phyloP scores from a whole-genome alignment of 495 filamentous ascomycete genomes.

The Neurospora pannonica region DNA sequence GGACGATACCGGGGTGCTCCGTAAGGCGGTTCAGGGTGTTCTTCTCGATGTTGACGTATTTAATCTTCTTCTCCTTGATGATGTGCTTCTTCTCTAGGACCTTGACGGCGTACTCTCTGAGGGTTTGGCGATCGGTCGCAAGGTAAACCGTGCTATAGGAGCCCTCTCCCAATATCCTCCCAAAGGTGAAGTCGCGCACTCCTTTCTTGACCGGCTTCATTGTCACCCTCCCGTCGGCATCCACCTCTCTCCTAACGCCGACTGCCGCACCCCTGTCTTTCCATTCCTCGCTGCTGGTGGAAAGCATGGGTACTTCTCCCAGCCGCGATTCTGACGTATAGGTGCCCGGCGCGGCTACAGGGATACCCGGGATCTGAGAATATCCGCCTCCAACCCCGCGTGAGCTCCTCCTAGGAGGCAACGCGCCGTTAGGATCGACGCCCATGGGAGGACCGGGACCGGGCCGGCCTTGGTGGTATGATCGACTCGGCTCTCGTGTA shows the following conservation, averaged over 20 bases:
- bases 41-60: constrained; percentile 99
- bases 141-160: constrained; percentile 96
- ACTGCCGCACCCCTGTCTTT: constrained; percentile 87
- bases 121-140: constrained; percentile 88
- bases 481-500: constrained; percentile 60
- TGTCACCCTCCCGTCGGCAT: constrained; percentile 73
- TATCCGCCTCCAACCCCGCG: constrained; percentile 47
- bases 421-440: constrained; percentile 42
- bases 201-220: constrained; percentile 88
- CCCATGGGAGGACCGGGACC: constrained; percentile 35
- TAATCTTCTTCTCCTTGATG: constrained; percentile 99
- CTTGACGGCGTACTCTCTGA: constrained; percentile 97
- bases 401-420: constrained; percentile 60
- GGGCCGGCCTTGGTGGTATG: constrained; percentile 50
- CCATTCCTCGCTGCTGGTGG: constrained; percentile 82
- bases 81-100: constrained; percentile 98
- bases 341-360: constrained; percentile 30
- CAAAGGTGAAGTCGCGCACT: constrained; percentile 94
- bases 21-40: constrained; percentile 93
- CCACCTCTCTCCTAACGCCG: constrained; percentile 64
- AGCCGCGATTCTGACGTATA: constrained; percentile 30
- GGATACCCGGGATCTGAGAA: constrained; percentile 30
- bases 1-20: constrained; percentile 93
- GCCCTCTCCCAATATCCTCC: constrained; percentile 84
- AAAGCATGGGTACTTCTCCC: constrained; percentile 45